A percentile compares a stretch with the other conserved stretches of the same genome.
These are phyloP conservation scores for Castanea sativa DNA, from an alignment of 306 rosid genomes.

Conservation along the genomic window DNA sequence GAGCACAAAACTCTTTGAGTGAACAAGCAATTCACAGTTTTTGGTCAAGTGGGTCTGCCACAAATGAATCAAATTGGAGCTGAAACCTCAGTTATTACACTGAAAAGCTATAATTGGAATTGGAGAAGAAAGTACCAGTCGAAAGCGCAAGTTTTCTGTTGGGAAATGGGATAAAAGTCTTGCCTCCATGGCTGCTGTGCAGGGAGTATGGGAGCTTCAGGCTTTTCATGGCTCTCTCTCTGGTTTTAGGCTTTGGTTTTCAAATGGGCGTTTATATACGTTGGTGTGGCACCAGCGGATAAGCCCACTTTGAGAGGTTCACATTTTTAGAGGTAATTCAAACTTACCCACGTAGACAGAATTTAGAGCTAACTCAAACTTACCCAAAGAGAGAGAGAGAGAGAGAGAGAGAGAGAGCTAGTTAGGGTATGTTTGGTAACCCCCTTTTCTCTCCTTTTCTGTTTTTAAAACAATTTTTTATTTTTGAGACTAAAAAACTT, in stretches of 20 bases:
- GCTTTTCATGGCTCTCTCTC: constrained; percentile 30
- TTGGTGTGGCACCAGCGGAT: constrained; percentile 22
- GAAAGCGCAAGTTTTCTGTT: constrained; percentile 17
- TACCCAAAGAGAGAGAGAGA: no score
- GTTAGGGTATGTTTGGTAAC: no score
- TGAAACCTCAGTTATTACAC: not conserved
- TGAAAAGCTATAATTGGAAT: not conserved
- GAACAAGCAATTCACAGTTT: not conserved
- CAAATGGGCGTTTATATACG: constrained; percentile 27
- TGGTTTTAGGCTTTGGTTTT: not conserved
- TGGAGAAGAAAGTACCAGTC: constrained; percentile 25
- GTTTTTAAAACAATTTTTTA: no score
- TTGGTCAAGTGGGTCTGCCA: constrained; percentile 1
- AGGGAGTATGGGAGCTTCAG: constrained; percentile 31
- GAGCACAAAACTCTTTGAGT: not conserved
- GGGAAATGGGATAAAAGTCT: constrained; percentile 23
- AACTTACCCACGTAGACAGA: not conserved
- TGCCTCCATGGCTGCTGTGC: constrained; percentile 19
- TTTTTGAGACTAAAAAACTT: no score
- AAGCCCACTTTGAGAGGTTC: constrained; percentile 18
- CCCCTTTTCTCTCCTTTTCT: rapidly evolving
- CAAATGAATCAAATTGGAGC: not conserved
- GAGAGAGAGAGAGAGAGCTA: no score
- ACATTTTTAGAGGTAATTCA: not conserved
- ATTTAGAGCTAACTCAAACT: no score